These are phyloP conservation scores for Penicillium hordei DNA, from an alignment of 2,329 filamentous ascomycete genomes.

Conservation along the genomic window DNA sequence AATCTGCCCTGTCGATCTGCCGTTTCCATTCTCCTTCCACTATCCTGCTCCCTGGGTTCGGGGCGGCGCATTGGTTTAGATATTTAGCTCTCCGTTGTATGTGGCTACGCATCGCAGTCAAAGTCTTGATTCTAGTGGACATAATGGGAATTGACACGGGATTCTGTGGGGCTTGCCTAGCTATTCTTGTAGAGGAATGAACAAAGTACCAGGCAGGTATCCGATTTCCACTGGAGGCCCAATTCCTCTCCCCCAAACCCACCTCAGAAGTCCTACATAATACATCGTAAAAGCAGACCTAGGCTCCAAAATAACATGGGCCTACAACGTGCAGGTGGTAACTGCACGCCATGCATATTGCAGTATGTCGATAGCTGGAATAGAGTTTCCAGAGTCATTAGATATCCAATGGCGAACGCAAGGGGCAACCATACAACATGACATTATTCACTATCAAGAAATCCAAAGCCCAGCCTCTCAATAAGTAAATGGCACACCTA, in stretches of 20 bases:
- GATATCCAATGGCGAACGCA: constrained; percentile 12
- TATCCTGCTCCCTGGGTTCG: constrained; percentile 7
- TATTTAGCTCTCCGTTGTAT: background rate
- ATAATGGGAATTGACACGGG: background rate
- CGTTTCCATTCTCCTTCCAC: constrained; percentile 13
- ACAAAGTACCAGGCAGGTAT: background rate
- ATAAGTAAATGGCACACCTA: background rate
- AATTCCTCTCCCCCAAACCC: background rate
- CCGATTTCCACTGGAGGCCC: background rate
- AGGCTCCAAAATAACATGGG: background rate
- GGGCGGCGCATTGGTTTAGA: constrained; percentile 10
- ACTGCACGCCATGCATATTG: constrained; percentile 21
- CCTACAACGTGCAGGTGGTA: background rate
- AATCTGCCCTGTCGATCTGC: constrained; percentile 6
- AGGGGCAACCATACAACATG: constrained; percentile 7
- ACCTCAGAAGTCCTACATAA: background rate
- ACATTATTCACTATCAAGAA: background rate
- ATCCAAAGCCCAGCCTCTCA: background rate
- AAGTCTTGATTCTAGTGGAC: background rate
- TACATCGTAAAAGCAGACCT: background rate
- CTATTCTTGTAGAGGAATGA: background rate
- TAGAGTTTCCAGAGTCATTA: background rate
- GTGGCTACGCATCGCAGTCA: background rate
- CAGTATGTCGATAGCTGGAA: constrained; percentile 10
- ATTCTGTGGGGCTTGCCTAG: background rate